Evolutionary conservation across 257 asterid genomes (phyloP), one percentile per base, ranked within the genome.

Genomic region (Solanum verrucosum): DNA sequence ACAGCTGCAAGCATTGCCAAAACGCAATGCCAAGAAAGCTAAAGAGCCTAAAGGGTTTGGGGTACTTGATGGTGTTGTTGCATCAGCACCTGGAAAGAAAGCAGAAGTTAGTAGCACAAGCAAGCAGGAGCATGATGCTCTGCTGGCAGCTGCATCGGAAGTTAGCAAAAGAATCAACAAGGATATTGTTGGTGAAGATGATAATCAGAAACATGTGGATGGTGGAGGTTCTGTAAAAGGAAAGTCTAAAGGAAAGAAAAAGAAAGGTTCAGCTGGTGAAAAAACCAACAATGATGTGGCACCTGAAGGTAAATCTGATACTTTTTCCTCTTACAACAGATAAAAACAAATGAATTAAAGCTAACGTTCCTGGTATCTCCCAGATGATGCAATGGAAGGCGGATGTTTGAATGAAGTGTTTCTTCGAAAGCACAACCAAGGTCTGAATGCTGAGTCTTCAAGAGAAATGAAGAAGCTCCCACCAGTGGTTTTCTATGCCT

Each of bases 41-140:
- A 96, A 96, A 91, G 92, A 92, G 86, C 92, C 95, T 74, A 97
- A 96, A 92, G 99, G 99, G 85, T 92, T 96, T 88, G 99, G 99
- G 86, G 91, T 97, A 88, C 98, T 96, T 74, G 93, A 95, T 89
- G 99, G 99, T 86, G 93, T 92, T 52, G 87, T 90, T 87, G 95
- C 96, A 31, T 88, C 87, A 56, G n/a, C 65, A 88, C 93, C 98
- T 90, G 98, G 94, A 83, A 93, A 92, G 90, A 96, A 93, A 89
- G 89, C 95, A 67, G 99, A 97, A 89, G 88, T 91, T 87, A 93
- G 93, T 91, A 95, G 98, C 95, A 90, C 93, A 90, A 93, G 93
- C 94, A 95, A 91, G 93, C 96, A 89, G 91, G 99, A 96, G 91
- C 93, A 97, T 88, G 98, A 94, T 92, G 99, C 98, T 59, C 90